Evolutionary conservation across 345 rosid genomes (phyloP), one percentile per base, ranked within the genome.

Genomic region (Cardiospermum halicacabum): DNA sequence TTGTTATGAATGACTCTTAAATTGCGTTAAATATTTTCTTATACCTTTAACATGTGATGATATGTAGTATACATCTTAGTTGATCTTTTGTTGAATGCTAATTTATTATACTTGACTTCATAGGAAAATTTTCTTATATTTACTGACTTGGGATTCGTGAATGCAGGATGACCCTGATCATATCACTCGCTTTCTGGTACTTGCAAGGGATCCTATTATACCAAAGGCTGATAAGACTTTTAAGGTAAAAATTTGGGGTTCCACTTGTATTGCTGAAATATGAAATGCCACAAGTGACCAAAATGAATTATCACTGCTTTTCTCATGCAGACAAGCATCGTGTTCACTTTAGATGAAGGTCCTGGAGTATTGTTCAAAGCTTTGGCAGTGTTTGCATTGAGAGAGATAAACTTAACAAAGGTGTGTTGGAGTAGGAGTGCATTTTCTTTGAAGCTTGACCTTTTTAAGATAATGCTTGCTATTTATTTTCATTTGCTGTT

Each of bases 121-220:
- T 57, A 13, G 19, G 39, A 69, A 58, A 62, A 31, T 53, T 26
- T 66, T 32, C 43, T 66, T 24, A 24, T 21, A 18, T 61, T 61
- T 68, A 34, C 61, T 56, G 39, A 31, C 18, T 34, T 43, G n/a
- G n/a, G n/a, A n/a, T n/a, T n/a, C n/a, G 39, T 22, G 24, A 58
- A 18, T 22, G 43, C 80, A 82, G 87, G 84, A 71, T 60, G 73
- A 73, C 55, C 30, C 58, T 4, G 75, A 75, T 22, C 67, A 62
- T 34, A 18, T 82, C 31, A 80, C 87, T 73, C 84, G 84, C 22
- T 80, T 64, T 60, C 73, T 82, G 66, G 77, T 80, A 39, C 82
- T 82, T 58, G 87, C 87, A 34, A 70, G 84, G 68, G 87, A 80
- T 72, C 87, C 84, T n/a, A 82, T 82, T 56, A 68, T 82, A 36